Percentiles rank a stretch among this genome's conserved stretches.
These are phyloP conservation scores for Sordariomycetes sp. DNA, from an alignment of 2,329 filamentous ascomycete species.

Conservation along the genomic window DNA sequence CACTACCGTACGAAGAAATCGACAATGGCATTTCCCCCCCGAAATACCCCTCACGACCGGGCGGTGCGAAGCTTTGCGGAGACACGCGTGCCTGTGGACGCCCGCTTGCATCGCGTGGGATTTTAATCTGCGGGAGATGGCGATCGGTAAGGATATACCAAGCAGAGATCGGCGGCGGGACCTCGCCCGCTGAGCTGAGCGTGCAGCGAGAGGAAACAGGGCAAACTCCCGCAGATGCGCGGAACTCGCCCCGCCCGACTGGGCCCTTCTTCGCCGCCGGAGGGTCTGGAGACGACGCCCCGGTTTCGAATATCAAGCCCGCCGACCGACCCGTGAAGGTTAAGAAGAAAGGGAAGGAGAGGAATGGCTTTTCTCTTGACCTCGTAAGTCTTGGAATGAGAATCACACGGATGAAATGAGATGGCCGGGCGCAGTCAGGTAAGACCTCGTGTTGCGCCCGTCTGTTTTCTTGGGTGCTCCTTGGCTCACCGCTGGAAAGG, in stretches of 20 bases:
- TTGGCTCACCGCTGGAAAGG: neutral
- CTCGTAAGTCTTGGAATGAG: no score
- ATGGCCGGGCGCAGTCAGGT: neutral
- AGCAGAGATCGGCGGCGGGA: neutral
- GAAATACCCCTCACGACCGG: neutral
- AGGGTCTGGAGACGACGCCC: neutral
- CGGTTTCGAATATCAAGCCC: neutral
- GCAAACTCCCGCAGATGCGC: no score
- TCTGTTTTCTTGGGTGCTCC: neutral
- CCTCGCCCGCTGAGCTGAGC: neutral
- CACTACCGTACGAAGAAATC: neutral
- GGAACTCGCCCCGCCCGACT: neutral
- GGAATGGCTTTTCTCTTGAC: neutral
- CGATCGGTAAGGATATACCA: neutral
- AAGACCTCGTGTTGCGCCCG: neutral
- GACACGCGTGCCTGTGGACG: no score
- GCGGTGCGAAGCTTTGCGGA: neutral
- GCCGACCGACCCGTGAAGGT: neutral
- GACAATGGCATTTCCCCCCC: neutral
- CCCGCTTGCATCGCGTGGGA: neutral
- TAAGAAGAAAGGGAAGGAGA: neutral
- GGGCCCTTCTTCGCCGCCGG: neutral
- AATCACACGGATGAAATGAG: neutral
- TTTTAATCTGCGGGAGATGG: neutral
- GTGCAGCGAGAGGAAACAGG: no score